Base-by-base conservation (phyloP, 1,139 yeast genomes). In the Chernovozyma aurita region DNA sequence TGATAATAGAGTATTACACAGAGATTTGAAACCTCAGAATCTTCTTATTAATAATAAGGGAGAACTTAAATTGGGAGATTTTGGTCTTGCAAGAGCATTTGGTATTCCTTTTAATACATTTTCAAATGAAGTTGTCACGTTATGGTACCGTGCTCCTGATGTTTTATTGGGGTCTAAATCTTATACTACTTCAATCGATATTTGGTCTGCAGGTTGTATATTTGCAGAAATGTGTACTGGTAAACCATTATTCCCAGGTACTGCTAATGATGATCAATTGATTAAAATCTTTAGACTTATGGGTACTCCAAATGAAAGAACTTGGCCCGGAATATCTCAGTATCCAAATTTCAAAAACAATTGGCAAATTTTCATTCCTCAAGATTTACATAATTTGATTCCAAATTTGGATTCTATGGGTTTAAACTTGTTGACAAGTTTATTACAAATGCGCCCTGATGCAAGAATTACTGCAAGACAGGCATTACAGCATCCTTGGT, bases 121-220 rank as follows among this genome's bases (percentile, higher is more conserved):
- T 54, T 86, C 97, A 21, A 88, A 92, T 58, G 98, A 92, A 58
- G 99, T 92, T 28, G 99, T 92, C 28, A 92, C 99, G 1, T 67
- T 92, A 45, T 92, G 99, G 99, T 92, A 92, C 63, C 76, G 99
- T 44, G 97, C 99, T 0, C 98, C 98, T 0, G 99, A 92, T 57
- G 98, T 92, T 29, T 67, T 92, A 38, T 76, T 92, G 61, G 99
- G 99, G 0, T 86, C 96, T 1, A 76, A 97, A 48, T 88, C 95
- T 34, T 92, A 92, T 60, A 85, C 96, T 24, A 92, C 98, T 0
- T 86, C 96, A 1, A 92, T 92, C 44, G 99, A 92, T 61, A 88
- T 92, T 63, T 92, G 99, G 99, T 87, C 97, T 21, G 95, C 96
- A 17, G 99, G 99, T 11, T 92, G 98, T 62, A 92, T 92, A 38